Conservation (phyloP, 2,329 filamentous ascomycete genomes). For the Blumeria hordei region DNA sequence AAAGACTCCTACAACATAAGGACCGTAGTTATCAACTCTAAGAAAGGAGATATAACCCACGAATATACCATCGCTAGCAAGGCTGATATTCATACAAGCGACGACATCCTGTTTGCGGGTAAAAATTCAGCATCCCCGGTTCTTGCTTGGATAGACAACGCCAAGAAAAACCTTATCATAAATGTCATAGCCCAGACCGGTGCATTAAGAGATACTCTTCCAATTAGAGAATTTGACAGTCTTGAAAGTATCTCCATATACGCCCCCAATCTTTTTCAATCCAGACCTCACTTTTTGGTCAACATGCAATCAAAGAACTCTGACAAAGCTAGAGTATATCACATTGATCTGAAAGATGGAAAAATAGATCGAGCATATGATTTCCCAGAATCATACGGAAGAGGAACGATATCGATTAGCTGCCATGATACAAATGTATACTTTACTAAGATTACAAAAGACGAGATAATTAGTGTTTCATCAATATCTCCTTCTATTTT, state of each 20-base stretch:
- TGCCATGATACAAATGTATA: constrained; percentile 62
- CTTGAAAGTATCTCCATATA: constrained; percentile 40
- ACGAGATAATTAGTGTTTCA: constrained; percentile 50
- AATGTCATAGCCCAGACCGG: constrained; percentile 40
- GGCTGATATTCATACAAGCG: constrained; percentile 37
- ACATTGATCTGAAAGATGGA: constrained; percentile 47
- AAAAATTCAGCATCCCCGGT: constrained; percentile 53
- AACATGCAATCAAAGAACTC: constrained; percentile 46
- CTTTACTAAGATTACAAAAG: constrained; percentile 59
- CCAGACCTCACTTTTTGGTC: constrained; percentile 62
- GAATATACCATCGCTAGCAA: constrained; percentile 53
- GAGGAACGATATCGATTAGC: constrained; percentile 56
- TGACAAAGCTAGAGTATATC: constrained; percentile 69
- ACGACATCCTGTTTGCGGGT: constrained; percentile 50
- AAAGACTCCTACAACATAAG: constrained; percentile 52
- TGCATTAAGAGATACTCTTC: constrained; percentile 25
- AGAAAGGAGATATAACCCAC: constrained; percentile 46
- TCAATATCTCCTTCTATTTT: constrained; percentile 56
- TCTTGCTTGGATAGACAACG: constrained; percentile 48
- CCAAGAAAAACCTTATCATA: constrained; percentile 37
- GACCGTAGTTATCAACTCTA: constrained; percentile 46
- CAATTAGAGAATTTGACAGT: constrained; percentile 23
- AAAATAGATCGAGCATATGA: constrained; percentile 57
- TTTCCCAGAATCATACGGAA: constrained; percentile 44
- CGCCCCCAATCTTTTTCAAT: constrained; percentile 46